Base-by-base conservation (phyloP, 208 protist genomes). In the Leishmania tropica region DNA sequence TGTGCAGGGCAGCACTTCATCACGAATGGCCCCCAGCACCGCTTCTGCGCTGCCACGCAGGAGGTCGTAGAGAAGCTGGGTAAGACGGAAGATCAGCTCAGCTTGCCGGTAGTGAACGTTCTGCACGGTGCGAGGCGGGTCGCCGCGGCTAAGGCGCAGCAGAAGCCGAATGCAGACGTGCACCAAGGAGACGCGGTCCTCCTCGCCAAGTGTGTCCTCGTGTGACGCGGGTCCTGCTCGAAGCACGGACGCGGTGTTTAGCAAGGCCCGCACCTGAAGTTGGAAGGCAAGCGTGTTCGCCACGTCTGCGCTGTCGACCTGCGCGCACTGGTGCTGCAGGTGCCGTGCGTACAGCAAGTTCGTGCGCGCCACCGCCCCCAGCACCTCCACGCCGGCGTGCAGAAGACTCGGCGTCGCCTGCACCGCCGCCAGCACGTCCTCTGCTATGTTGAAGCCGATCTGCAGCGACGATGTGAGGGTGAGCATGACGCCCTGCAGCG, bases 51-150 rank as follows among this genome's bases (percentile, higher is more conserved):
- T 80, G 42, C 85, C 80, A 37, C 85, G 85, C 72, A 93, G 86
- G 56, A 90, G 80, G 56, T 86, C 64, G 77, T 93, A 84, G 19
- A 96, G 85, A 5, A 91, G 79, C 10, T 84, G 75, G 7, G 90
- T 84, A 65, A 95, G 76, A 11, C 85, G 83, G 80, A 93, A 93
- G 78, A 94, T 93, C 73, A 89, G 86, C 75, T 95, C 91, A 17
- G 81, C 89, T 62, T 90, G 85, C 10, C 88, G 78, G 74, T 90
- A 88, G 76, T 93, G 87, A 73, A 78, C 48, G 31, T 80, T 85
- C 15, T 83, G 84, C 37, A 93, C 77, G 0, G 42, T 45, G 37
- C 70, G 70, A n/a, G 88, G 89, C 31, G 87, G 81, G 48, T 85
- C 80, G 31, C 83, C 84, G 47, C 85, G 76, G 77, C 85, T 85